Evolutionary conservation across 2,329 filamentous ascomycete genomes (phyloP).

Genomic region (Claviceps pusilla): DNA sequence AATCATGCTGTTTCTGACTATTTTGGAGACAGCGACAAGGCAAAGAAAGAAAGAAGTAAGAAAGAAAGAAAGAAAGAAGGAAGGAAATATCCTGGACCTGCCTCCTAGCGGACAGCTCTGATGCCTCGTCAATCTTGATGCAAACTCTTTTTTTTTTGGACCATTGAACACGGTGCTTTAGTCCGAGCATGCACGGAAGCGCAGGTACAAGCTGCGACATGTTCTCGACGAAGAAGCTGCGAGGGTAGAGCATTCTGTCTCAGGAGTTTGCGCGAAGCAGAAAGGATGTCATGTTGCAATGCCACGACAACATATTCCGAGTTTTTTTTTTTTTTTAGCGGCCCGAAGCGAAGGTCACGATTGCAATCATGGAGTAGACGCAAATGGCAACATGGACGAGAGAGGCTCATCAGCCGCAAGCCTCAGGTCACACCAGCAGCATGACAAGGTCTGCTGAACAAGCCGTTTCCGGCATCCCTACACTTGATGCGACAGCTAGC

Average conservation of each 20-base stretch:
- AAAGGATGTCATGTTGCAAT: background rate
- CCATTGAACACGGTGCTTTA: background rate
- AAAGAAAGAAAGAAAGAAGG: too few relatives aligned
- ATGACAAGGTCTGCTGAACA: background rate
- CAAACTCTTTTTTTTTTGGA: background rate
- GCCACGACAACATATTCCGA: background rate
- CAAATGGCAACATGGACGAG: background rate
- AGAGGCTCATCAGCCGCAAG: background rate
- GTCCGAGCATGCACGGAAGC: background rate
- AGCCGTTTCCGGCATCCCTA: background rate
- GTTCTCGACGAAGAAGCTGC: background rate
- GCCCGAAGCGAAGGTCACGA: background rate
- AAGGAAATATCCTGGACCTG: too few relatives aligned
- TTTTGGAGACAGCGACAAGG: background rate
- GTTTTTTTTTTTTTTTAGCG: background rate
- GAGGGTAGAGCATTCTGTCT: background rate
- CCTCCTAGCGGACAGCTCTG: background rate
- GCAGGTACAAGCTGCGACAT: background rate
- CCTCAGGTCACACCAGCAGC: background rate
- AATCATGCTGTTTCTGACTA: background rate
- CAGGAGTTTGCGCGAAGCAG: background rate
- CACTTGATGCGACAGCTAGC: background rate
- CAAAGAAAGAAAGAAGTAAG: background rate
- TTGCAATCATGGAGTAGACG: background rate
- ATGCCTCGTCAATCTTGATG: background rate